Base-by-base conservation (phyloP, 2,329 filamentous ascomycete genomes). In the Diaporthe citriasiana region DNA sequence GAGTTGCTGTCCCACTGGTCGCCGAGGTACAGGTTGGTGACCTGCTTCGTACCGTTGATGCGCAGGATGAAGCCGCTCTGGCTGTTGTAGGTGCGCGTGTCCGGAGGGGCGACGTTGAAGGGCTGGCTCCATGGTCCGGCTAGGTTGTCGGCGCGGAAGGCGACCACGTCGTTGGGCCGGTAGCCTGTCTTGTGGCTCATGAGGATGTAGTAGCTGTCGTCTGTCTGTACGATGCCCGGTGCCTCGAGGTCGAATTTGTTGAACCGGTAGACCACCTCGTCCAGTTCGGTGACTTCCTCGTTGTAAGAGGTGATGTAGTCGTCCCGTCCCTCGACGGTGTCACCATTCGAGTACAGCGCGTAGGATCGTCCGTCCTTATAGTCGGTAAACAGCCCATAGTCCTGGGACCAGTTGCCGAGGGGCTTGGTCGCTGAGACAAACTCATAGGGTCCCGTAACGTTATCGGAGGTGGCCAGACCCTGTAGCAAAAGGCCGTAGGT, bases 161-260 rank as follows among this genome's bases (percentile, higher is more conserved):
- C 87, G 8, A 90, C 88, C 1, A 90, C 88, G 69, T 90, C 89
- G 71, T 90, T 90, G 0, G 89, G 88, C 12, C 88, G 82, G 68
- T 90, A 90, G 1, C 89, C 88, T 0, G 88, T 90, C 81, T 90
- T 90, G 75, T 90, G 88, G 76, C 86, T 89, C 88, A 90, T 90
- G 17, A 90, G 78, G 0, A 87, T 87, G 75, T 87, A 90, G 77
- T 90, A 90, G 76, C 86, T 88, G 70, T 83, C 82, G 42, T 90
- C 87, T 0, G 88, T 90, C 79, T 90, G 88, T 13, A 90, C 82
- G 66, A 90, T 90, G 0, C 85, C 87, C 0, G 88, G 89, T 0
- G 88, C 89, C 77, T 90, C 89, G 0, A 90, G 83, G 76, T 90
- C 89, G 77, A 83, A 90, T 77, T 90, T 90, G 77, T 88, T 94